These are phyloP conservation scores for Termitomyces titanicus DNA, from an alignment of 768 basidiomycete genomes.

Conservation along the genomic window DNA sequence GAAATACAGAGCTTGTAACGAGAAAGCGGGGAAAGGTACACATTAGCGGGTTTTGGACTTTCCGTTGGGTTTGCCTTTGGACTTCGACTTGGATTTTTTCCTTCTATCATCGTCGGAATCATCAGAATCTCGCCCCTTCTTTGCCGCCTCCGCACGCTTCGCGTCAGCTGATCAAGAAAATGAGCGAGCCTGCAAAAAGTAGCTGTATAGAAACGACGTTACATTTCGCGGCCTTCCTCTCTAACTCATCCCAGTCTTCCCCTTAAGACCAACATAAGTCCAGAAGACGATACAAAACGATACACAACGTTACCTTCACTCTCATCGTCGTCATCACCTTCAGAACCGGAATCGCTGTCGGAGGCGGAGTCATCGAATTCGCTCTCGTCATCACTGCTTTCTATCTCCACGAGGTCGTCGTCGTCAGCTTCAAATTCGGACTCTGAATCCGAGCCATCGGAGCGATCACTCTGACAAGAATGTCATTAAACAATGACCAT, in stretches of 20 bases:
- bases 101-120: constrained; percentile 48
- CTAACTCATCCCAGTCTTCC: constrained; percentile 96
- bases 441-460: constrained; percentile 44
- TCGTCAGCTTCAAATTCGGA: constrained; percentile 55
- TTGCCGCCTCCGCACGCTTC: constrained; percentile 39
- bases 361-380: constrained; percentile 67
- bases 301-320: constrained; percentile 49
- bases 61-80: constrained; percentile 25
- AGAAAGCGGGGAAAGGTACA: too few relatives aligned
- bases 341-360: constrained; percentile 64
- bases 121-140: constrained; percentile 44
- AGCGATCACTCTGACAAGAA: constrained; percentile 33
- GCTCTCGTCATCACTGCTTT: constrained; percentile 55
- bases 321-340: constrained; percentile 50
- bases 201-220: constrained; percentile 12
- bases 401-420: constrained; percentile 52
- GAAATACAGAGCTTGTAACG: background rate
- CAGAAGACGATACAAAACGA: constrained; percentile 4
- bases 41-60: constrained; percentile 12
- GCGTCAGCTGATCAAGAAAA: constrained; percentile 38
- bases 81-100: constrained; percentile 41
- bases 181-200: constrained; percentile 17
- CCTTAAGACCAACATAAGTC: constrained; percentile 36
- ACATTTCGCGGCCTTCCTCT: constrained; percentile 89
- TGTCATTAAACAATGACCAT: background rate